Base-by-base conservation (phyloP, 495 filamentous ascomycete genomes). In the Daldinia caldariorum region DNA sequence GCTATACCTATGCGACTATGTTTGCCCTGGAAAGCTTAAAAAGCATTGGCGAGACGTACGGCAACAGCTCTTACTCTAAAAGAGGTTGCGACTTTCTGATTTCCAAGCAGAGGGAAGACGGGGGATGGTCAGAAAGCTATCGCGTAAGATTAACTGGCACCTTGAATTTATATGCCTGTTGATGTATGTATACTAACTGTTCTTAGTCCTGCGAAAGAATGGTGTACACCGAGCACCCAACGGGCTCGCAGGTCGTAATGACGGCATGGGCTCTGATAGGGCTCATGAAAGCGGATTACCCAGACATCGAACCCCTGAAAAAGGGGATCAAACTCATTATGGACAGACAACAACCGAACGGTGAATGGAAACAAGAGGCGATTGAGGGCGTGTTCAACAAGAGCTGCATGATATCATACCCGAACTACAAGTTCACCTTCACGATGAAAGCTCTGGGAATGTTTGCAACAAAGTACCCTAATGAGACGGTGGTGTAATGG, bases 321-420 rank as follows among this genome's bases (percentile, higher is more conserved):
- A 89, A 82, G 67, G 95, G 89, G 1, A 83, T 97, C 76, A 88
- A 87, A 79, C 81, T 98, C 70, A 84, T 99, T 51, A 94, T 97
- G 90, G 80, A 84, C 8, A 86, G 95, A 47, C 95, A 99, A 76
- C 89, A 91, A 76, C 76, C 81, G 4, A 97, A 96, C 77, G 95
- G 95, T 13, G 93, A 97, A 81, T 99, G 95, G 95, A 78, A 90
- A 67, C 94, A 97, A 75, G 95, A 99, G 80, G 89, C 89, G 0
- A 97, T 99, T 72, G 95, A 99, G 75, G 95, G 95, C 6, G 95
- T 99, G 12, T 99, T 99, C 83, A 99, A 99, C 80, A 97, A 97
- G 82, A 97, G 89, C 74, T 97, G 95, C 80, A 98, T 98, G 94
- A 99, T 99, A 61, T 95, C 94, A 4, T 99, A 99, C 75, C 95